Evolutionary conservation across 2,329 filamentous ascomycete genomes (phyloP), one percentile per base, ranked within the genome.

Genomic region (Whalleya microplaca): DNA sequence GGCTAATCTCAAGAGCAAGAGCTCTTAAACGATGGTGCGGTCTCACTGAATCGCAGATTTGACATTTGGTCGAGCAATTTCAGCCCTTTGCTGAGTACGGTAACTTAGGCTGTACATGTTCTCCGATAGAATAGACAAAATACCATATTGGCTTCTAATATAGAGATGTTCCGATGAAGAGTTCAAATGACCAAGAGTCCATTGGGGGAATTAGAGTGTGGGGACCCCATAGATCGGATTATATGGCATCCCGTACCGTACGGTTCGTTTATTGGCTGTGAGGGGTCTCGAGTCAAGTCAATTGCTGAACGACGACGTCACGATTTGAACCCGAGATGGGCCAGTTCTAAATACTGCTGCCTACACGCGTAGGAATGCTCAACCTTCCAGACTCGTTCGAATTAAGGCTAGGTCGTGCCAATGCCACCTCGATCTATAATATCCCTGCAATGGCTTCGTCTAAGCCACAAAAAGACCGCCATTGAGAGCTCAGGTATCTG

Each of bases 1-100:
- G 48, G 88, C 89, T 58, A 80, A 78, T 46, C 65, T 87, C 63
- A 84, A 88, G 77, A 58, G 57, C 41, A 68, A 68, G 53, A 53
- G 55, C 6, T 69, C 69, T 55, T 69, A 27, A 63, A 21, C 19
- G n/a, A 46, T 53, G 14, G 45, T 21, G 40, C 41, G 27, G 37
- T 23, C 53, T 44, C 21, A 18, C 54, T 54, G 55, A 54, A 51
- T 48, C 21, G 51, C 45, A 45, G 27, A 45, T 46, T 21, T 21
- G 46, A 58, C 53, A 56, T 53, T 48, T 46, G 45, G 51, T 52
- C 6, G 19, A 41, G 37, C 45, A 23, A n/a, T 45, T 45, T 37
- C 32, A 12, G 32, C 32, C 40, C 51, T 50, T 50, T 32, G 46
- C 32, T 50, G 37, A 23, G 19, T 41, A 41, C 46, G 45, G 20